Evolutionary conservation across 495 filamentous ascomycete species (phyloP).

Genomic region (Tetracladium marchalianum): DNA sequence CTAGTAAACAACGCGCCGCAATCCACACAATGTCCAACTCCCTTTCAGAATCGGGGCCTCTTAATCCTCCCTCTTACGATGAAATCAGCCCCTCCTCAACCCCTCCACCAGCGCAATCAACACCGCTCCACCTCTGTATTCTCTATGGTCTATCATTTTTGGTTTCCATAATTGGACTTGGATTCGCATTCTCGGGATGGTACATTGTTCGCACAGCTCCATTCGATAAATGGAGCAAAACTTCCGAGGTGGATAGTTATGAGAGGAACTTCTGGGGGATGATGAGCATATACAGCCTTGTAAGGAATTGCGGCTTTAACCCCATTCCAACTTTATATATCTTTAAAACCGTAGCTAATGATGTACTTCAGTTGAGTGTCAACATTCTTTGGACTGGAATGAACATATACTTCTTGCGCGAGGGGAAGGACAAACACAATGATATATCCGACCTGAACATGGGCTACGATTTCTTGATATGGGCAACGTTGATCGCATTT

Average conservation of each 20-base stretch:
- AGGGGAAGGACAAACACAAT: neutral
- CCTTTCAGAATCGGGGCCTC: too few species aligned
- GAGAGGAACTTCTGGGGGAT: conserved; percentile 8
- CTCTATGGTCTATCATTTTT: conserved; percentile 3
- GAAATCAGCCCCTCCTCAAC: too few species aligned
- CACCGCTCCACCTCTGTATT: conserved; percentile 3
- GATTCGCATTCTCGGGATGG: conserved; percentile 2
- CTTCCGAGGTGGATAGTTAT: conserved; percentile 1
- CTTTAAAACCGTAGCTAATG: neutral
- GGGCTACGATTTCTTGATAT: conserved; percentile 7
- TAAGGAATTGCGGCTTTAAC: neutral
- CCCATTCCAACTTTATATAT: neutral
- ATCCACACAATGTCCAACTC: too few species aligned
- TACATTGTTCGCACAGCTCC: neutral
- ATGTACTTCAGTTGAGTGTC: neutral
- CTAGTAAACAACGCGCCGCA: too few species aligned
- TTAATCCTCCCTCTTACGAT: too few species aligned
- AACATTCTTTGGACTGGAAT: conserved; percentile 2
- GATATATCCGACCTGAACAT: neutral
- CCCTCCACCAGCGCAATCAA: too few species aligned
- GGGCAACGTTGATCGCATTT: conserved; percentile 6
- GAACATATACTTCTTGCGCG: conserved; percentile 1
- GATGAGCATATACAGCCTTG: conserved; percentile 4
- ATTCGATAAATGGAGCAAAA: conserved; percentile 1
- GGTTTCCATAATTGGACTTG: neutral